phyloP scores from a whole-genome alignment of 2,329 filamentous ascomycete species.

The Colletotrichum tabaci region DNA sequence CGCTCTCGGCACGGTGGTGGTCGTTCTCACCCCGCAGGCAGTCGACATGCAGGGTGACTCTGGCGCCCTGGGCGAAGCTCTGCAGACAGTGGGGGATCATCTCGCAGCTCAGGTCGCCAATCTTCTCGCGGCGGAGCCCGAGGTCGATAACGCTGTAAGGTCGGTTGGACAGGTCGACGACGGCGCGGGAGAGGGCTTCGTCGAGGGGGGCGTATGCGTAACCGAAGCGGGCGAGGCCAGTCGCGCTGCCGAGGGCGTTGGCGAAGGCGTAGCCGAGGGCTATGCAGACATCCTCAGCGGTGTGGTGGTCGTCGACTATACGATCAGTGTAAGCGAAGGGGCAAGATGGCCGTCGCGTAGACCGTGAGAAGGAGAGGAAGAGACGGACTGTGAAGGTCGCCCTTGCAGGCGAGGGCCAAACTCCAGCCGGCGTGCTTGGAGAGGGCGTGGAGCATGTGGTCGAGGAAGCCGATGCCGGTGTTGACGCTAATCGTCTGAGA shows the following conservation, averaged over 20 bases:
- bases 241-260: conserved; percentile 80
- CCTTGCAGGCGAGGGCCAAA: conserved; percentile 84
- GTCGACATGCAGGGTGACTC: conserved; percentile 95
- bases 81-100: conserved; percentile 98
- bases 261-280: conserved; percentile 91
- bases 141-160: conserved; percentile 89
- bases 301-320: conserved; percentile 97
- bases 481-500: conserved; percentile 89
- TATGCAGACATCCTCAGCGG: conserved; percentile 94
- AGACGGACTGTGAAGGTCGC: conserved; percentile 88
- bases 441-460: conserved; percentile 98
- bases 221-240: conserved; percentile 91
- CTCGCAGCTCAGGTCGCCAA: conserved; percentile 93
- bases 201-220: conserved; percentile 94
- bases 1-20: conserved; percentile 95
- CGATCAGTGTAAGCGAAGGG: conserved; percentile 8
- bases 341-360: background rate
- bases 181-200: conserved; percentile 92
- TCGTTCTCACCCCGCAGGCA: conserved; percentile 93
- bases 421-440: conserved; percentile 98
- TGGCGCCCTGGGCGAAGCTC: conserved; percentile 92
- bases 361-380: conserved; percentile 6
- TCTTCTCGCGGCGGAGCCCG: conserved; percentile 90
- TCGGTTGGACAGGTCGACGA: conserved; percentile 94
- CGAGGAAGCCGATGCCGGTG: conserved; percentile 96